These are phyloP conservation scores for Melampsora americana DNA, from an alignment of 1,284 basidiomycete genomes.

Conservation along the genomic window DNA sequence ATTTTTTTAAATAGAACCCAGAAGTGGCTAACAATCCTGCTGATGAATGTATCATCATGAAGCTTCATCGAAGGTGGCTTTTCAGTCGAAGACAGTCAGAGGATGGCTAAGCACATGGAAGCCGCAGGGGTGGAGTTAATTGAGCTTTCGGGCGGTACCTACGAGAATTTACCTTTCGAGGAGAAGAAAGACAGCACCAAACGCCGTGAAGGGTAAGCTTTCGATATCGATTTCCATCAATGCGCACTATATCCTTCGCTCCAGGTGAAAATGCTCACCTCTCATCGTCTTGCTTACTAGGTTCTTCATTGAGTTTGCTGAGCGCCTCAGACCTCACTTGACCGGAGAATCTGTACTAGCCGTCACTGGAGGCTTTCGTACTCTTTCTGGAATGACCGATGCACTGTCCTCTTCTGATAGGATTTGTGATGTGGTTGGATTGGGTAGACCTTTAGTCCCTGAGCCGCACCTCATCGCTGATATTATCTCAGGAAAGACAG, in stretches of 20 bases:
- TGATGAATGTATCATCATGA: slow-evolving; percentile 48
- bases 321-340: slow-evolving; percentile 54
- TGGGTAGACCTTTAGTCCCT: slow-evolving; percentile 58
- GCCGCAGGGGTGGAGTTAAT: slow-evolving; percentile 59
- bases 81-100: slow-evolving; percentile 57
- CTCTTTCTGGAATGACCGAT: slow-evolving; percentile 56
- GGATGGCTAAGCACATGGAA: slow-evolving; percentile 58
- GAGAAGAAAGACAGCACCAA: slow-evolving; percentile 55
- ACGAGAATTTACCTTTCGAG: slow-evolving; percentile 54
- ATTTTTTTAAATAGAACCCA: slow-evolving; percentile 11
- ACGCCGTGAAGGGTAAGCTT: slow-evolving; percentile 31
- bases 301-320: slow-evolving; percentile 57
- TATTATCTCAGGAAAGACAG: slow-evolving; percentile 55
- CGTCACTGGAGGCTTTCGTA: slow-evolving; percentile 60
- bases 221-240: too few relatives aligned
- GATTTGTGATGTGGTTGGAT: slow-evolving; percentile 55
- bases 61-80: slow-evolving; percentile 57
- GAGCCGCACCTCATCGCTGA: slow-evolving; percentile 58
- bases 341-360: slow-evolving; percentile 55
- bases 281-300: slow-evolving; percentile 12
- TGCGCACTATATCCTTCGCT: too few relatives aligned
- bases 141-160: slow-evolving; percentile 59
- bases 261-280: too few relatives aligned
- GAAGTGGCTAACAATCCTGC: neutral
- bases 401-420: slow-evolving; percentile 47